phyloP scores from a whole-genome alignment of 305 asterid species.

The Fraxinus paxiana region DNA sequence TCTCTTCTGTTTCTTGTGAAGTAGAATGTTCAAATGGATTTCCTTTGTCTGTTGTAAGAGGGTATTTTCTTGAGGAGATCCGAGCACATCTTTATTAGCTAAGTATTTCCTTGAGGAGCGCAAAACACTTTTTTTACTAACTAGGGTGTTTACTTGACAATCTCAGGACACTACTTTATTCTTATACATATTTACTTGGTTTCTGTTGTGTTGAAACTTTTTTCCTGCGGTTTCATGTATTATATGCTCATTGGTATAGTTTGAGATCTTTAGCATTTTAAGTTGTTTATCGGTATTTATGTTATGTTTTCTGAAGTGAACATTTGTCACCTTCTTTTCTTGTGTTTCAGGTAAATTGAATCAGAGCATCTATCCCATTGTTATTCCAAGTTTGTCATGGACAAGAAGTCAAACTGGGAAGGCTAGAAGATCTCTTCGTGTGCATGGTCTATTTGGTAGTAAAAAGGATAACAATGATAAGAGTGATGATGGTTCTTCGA shows the following conservation, averaged over 20 bases:
- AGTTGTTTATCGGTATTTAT: conserved; percentile 5
- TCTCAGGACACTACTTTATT: neutral
- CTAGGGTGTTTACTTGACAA: neutral
- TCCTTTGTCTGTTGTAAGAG: neutral
- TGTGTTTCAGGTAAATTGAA: conserved; percentile 42
- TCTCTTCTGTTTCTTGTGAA: neutral
- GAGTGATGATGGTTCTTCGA: conserved; percentile 55
- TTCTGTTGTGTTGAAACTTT: neutral
- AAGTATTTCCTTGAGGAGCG: neutral
- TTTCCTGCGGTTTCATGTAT: neutral
- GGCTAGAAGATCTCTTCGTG: conserved; percentile 44
- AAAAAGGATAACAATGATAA: conserved; percentile 64
- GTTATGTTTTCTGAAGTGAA: neutral
- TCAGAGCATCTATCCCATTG: conserved; percentile 33
- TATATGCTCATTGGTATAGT: neutral
- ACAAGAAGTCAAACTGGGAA: conserved; percentile 36
- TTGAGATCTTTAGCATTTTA: neutral
- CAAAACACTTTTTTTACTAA: neutral
- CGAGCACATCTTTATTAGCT: neutral
- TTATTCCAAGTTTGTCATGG: conserved; percentile 35
- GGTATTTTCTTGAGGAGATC: neutral
- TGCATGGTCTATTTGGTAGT: conserved; percentile 77
- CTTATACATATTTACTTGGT: neutral
- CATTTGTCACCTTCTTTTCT: conserved; percentile 16
- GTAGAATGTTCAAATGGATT: neutral